Conservation (phyloP, 345 rosid genomes). For the Eucalyptus microcorys region DNA sequence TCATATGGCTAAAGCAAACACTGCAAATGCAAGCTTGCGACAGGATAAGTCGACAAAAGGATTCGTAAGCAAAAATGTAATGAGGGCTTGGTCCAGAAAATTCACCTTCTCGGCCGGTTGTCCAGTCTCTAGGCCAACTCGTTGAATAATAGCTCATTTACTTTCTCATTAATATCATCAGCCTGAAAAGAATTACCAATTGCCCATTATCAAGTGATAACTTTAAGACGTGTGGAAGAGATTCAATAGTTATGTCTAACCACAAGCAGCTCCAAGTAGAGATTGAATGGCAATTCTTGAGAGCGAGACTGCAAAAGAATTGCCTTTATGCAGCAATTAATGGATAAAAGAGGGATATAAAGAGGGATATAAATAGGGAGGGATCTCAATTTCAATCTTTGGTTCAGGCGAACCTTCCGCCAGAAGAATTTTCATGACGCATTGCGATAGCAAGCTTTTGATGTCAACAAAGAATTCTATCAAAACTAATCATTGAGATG, state of each 20-base stretch:
- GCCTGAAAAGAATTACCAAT: conserved; percentile 28
- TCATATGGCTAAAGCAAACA: not conserved
- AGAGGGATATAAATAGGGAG: not conserved
- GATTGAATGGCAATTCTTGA: conserved; percentile 58
- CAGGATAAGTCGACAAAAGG: not conserved
- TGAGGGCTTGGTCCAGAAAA: not conserved
- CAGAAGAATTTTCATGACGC: not conserved
- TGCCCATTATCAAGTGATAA: not conserved
- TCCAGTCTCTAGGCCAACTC: conserved; percentile 78
- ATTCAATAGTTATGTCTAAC: conserved; percentile 40
- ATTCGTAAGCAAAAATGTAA: not conserved
- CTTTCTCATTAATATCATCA: conserved; percentile 70
- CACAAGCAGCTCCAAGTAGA: conserved; percentile 80
- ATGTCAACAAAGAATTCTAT: not conserved
- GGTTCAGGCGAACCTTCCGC: not conserved
- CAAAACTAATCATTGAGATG: not conserved
- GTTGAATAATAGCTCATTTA: conserved; percentile 63
- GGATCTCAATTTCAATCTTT: not conserved
- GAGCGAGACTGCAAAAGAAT: conserved; percentile 64
- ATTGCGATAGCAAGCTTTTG: not conserved
- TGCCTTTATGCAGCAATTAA: conserved; percentile 23
- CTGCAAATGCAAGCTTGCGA: not conserved
- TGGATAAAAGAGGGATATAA: not conserved
- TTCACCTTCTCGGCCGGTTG: conserved; percentile 74
- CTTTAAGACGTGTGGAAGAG: not conserved